Evolutionary conservation across 148 eudicot genomes (phyloP), one percentile per base, ranked within the genome.

Genomic region (Fagopyrum esculentum): DNA sequence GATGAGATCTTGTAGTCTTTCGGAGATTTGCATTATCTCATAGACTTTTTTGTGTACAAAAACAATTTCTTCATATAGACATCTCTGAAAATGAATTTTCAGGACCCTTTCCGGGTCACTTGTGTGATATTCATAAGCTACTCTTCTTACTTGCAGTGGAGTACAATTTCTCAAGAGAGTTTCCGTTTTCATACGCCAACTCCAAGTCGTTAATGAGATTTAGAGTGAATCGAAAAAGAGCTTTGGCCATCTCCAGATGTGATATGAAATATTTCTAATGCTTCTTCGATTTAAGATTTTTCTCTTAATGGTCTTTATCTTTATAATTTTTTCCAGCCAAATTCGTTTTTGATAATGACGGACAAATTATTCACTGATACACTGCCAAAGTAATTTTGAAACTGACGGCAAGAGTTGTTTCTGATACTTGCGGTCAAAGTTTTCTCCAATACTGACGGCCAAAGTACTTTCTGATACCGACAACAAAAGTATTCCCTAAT

Each of bases 41-140:
- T 10, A 12, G 83, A 46, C 15, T 84, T 92, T 19, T 89, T 97
- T 17, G 74, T 90, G 15, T 95, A 92, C 76, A 73, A 84, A 71
- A 95, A 95, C 78, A 82, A 77, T 12, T 92, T 95, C 77, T 81
- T 22, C 26, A 22, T 22, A 22, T 22, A 22, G 26, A 95, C 83
- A 90, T 95, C 79, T 92, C 98, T 1, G 98, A 95, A 74, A 95
- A 95, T 40, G 71, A 83, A 43, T 95, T 95, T 71, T 79, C 91
- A 0, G 99, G 99, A 19, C 76, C 75, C 0, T 89, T 95, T 52
- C 99, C 99, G 0, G 82, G 85, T 35, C 90, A 80, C 78, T 84
- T 95, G 80, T 95, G 99, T 77, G 79, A 83, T 51, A 77, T 77
- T 72, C 77, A 82, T 78, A 75, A 77, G 6, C 78, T 95, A 19